Base-by-base conservation (phyloP, 1,284 basidiomycete genomes). In the Cerioporus squamosus region DNA sequence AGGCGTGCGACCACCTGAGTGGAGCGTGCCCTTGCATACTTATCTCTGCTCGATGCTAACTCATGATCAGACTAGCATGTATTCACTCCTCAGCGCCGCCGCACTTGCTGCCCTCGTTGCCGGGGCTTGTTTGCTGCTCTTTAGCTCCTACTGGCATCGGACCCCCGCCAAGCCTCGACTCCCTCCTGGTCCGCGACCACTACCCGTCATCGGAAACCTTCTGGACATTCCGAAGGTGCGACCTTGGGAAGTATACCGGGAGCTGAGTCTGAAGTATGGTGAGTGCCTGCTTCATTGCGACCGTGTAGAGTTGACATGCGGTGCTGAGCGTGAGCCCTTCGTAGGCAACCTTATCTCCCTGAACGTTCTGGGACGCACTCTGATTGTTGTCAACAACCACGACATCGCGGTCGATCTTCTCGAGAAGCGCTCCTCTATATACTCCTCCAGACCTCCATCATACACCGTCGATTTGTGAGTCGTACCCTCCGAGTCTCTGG, bases 371-470 rank as follows among this genome's bases (percentile, higher is more conserved):
- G 38, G 44, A 6, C 49, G 42, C 14, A 38, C 31, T 18, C 43
- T 56, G 6, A 38, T 56, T 10, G 12, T 56, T 18, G 26, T 56
- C 12, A 29, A 56, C 26, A 44, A 56, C 20, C 14, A 22, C 7
- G 18, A 51, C 2, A 29, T 38, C 2, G 49, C 49, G 1, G 42
- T 46, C 14, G 55, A 56, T 12, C 44, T 56, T 3, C 26, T 56
- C 17, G 55, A 56, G 18, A 56, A 46, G n/a, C 55, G 55, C 44
- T 56, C 55, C 12, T 17, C n/a, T 4, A 51, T 51, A 4, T 56
- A 56, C 31, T 56, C 55, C n/a, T 56, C 49, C 17, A 45, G 55
- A 36, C 43, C 44, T 6, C 24, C 51, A 4, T 46, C 44, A 20
- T 1, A n/a, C 0, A 56, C 46, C 43, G 36, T 45, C 5, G 43